A percentile compares a stretch with the other conserved stretches of the same genome.
phyloP scores from a whole-genome alignment of 208 protist genomes.

The Tritrichomonas foetus region DNA sequence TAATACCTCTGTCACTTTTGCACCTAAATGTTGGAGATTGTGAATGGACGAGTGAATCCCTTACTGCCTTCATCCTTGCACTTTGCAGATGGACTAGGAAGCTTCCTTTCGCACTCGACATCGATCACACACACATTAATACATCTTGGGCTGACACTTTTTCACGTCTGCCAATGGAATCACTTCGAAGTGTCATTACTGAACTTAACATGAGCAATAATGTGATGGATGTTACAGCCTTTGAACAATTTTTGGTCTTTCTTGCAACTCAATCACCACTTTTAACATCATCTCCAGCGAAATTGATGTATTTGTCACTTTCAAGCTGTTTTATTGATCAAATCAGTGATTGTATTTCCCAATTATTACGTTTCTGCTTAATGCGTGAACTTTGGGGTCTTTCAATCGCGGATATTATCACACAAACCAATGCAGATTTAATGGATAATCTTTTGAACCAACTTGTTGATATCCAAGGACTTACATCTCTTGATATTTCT shows the following conservation, averaged over 20 bases:
- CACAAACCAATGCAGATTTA: no score
- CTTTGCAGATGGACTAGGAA: neutral
- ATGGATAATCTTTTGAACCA: no score
- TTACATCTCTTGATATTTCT: neutral
- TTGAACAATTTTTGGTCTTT: neutral
- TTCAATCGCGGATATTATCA: neutral
- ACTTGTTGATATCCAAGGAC: neutral
- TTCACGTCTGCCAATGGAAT: neutral
- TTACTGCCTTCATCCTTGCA: neutral
- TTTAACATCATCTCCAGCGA: neutral
- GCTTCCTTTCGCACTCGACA: neutral
- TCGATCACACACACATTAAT: neutral
- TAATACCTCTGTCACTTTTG: neutral
- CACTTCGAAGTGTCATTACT: neutral
- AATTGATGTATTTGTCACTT: neutral
- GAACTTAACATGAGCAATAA: constrained; percentile 20
- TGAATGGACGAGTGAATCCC: neutral
- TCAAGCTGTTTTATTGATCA: neutral
- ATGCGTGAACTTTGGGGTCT: neutral
- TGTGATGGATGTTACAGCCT: neutral
- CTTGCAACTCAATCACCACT: neutral
- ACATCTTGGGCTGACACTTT: neutral
- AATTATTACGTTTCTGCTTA: neutral
- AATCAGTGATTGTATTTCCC: neutral
- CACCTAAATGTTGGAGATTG: constrained; percentile 17